Evolutionary conservation across 2,329 filamentous ascomycete species (phyloP), one percentile per base, ranked within the genome.

Genomic region (Fusarium praegraminearum): DNA sequence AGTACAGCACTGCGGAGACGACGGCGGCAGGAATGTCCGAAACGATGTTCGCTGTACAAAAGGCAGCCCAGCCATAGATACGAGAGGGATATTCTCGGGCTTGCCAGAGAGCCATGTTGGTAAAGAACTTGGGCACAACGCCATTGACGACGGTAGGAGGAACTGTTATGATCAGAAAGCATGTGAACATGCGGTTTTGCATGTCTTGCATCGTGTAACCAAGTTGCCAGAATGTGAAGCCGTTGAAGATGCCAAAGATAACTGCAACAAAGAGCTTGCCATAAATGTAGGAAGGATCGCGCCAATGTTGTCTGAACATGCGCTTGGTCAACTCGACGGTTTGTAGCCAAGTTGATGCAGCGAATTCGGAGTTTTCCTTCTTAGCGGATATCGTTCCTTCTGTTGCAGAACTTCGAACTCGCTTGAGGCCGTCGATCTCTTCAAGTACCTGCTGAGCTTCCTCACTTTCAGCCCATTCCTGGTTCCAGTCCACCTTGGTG

Each of bases 61-160:
- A 94, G 0, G 92, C 91, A 35, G 91, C 79, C 90, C 91, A 94
- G 54, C 90, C 90, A 77, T 94, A 95, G 62, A 93, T 93, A 22
- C 91, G 85, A 6, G 87, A 90, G 2, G 91, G 91, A 18, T 90
- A 86, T 77, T 95, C 92, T 43, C 92, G 86, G 0, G 88, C 87
- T 79, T 91, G 87, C 90, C 91, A 95, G 4, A 94, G 82, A 0
- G 85, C 85, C 78, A 91, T 87, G 78, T 93, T 92, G 71, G 85
- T 83, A 78, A 90, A 92, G 83, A 94, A 94, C 71, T 92, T 93
- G n/a, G 92, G 90, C 2, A 94, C 86, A 4, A 93, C 86, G 15
- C 84, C 86, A 77, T 94, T 94, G 75, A 94, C 86, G 52, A 94
- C 83, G 26, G 90, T 90, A 0, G 91, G 89, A 0, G 91, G 90